Conservation (phyloP, 2,329 filamentous ascomycete genomes). For the Cordyceps sp. region DNA sequence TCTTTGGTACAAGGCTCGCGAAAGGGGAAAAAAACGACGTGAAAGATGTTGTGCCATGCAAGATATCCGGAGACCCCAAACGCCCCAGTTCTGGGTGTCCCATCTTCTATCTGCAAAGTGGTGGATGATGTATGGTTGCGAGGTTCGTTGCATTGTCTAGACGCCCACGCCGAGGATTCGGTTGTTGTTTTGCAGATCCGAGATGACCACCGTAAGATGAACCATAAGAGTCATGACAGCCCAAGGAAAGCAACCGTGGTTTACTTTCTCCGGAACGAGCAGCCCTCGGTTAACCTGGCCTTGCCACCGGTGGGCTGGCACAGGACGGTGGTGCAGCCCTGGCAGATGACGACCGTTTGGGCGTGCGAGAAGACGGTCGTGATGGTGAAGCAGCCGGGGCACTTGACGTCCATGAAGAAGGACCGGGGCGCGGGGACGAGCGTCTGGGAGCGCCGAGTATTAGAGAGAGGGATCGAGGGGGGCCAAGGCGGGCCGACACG, state of each 20-base stretch:
- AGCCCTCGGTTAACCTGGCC: conserved; percentile 96
- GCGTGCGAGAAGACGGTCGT: conserved; percentile 99
- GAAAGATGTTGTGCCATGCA: conserved; percentile 40
- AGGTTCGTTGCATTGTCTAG: conserved; percentile 24
- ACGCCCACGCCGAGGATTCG: conserved; percentile 29
- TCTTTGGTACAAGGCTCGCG: conserved; percentile 27
- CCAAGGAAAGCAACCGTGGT: conserved; percentile 33
- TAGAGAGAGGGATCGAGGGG: conserved; percentile 5
- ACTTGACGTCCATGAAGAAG: conserved; percentile 99
- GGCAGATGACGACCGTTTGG: conserved; percentile 99
- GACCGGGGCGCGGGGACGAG: conserved; percentile 93
- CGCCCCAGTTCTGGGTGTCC: conserved; percentile 50
- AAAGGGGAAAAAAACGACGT: conserved; percentile 28
- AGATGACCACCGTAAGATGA: conserved; percentile 36
- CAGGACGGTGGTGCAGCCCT: conserved; percentile 96
- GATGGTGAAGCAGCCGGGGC: conserved; percentile 99
- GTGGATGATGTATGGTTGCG: conserved; percentile 27
- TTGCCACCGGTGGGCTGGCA: conserved; percentile 99
- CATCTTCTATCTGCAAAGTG: conserved; percentile 56
- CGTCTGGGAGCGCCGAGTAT: conserved; percentile 34
- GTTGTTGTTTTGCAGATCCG: conserved; percentile 41
- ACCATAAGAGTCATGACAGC: conserved; percentile 31
- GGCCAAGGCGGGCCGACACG: background rate
- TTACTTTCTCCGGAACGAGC: conserved; percentile 99
- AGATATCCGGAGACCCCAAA: conserved; percentile 70